Base-by-base conservation (phyloP, 352 stramenopile genomes). In the Salisapilia sapeloensis region DNA sequence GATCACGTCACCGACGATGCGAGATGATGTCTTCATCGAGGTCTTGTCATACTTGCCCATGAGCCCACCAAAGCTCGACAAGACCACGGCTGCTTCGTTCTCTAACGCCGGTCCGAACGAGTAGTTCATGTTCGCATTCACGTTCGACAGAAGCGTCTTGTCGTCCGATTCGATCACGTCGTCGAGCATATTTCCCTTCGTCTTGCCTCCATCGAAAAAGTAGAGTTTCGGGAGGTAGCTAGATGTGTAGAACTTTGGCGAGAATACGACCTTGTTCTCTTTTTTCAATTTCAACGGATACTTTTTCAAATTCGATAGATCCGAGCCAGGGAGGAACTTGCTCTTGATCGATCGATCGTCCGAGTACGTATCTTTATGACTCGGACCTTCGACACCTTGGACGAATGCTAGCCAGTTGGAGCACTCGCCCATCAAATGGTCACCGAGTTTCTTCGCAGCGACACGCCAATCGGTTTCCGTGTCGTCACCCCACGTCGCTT, bases 11-110 rank as follows among this genome's bases (percentile, higher is more conserved):
- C 75, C 38, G 15, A 84, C 29, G 31, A 83, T 78, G 19, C 67
- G 71, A 17, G 71, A 77, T 25, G 64, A 78, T n/a, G 66, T 85
- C 43, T 77, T 54, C 33, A 58, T 59, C 7, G 46, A 25, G 20
- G 70, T 80, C 13, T 37, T 25, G 26, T 90, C 74, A 6, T 65
- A 46, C 15, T 51, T 44, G 18, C 67, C 67, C 27, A 74, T 46
- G 14, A 90, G 54, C 15, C 74, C 70, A n/a, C 74, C 74, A 38
- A 90, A 90, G n/a, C 55, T 79, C 19, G 70, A 86, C 11, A 90
- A 38, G 4, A 90, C 58, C 11, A 83, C 65, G 8, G 74, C 69
- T 19, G 60, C 53, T 13, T 54, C 65, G 1, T 62, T 76, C 24
- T 67, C 55, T 15, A 78, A 61, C 0, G 70, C 55, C 1, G 51